These are phyloP conservation scores for Aciculoconidium aculeatum DNA, from an alignment of 805 yeast species.

Conservation along the genomic window DNA sequence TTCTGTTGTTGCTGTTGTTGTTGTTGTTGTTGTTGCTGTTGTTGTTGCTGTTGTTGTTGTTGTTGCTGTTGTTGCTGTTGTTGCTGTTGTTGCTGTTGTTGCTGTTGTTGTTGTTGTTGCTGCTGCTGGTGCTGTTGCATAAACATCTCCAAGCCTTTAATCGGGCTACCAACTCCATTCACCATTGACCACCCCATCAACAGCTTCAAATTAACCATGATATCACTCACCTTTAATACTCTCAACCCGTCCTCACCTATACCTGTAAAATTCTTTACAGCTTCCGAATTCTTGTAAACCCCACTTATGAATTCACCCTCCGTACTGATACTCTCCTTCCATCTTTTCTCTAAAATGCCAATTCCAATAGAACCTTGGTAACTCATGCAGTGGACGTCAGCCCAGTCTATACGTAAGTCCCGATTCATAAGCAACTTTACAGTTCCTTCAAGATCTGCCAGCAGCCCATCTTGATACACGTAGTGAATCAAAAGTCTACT, in stretches of 20 bases:
- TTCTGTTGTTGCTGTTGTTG: no score
- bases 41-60: slow-evolving; percentile 2
- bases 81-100: slow-evolving; percentile 1
- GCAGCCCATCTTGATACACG: slow-evolving; percentile 64
- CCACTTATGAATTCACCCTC: slow-evolving; percentile 16
- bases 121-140: slow-evolving; percentile 12
- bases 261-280: slow-evolving; percentile 51
- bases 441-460: slow-evolving; percentile 55
- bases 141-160: slow-evolving; percentile 46
- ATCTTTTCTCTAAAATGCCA: slow-evolving; percentile 20
- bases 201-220: slow-evolving; percentile 65
- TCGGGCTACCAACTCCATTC: slow-evolving; percentile 46
- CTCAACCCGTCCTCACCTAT: slow-evolving; percentile 62
- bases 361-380: slow-evolving; percentile 24
- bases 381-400: slow-evolving; percentile 46
- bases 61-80: slow-evolving; percentile 3
- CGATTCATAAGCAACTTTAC: slow-evolving; percentile 58
- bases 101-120: slow-evolving; percentile 4
- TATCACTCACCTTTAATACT: slow-evolving; percentile 69
- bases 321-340: slow-evolving; percentile 14
- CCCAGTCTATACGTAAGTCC: slow-evolving; percentile 62
- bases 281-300: slow-evolving; percentile 27
- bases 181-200: slow-evolving; percentile 53
- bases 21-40: no score
- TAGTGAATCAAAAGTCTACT: slow-evolving; percentile 23